Conservation (phyloP, 768 basidiomycete species). For the Tulasnella sp. region DNA sequence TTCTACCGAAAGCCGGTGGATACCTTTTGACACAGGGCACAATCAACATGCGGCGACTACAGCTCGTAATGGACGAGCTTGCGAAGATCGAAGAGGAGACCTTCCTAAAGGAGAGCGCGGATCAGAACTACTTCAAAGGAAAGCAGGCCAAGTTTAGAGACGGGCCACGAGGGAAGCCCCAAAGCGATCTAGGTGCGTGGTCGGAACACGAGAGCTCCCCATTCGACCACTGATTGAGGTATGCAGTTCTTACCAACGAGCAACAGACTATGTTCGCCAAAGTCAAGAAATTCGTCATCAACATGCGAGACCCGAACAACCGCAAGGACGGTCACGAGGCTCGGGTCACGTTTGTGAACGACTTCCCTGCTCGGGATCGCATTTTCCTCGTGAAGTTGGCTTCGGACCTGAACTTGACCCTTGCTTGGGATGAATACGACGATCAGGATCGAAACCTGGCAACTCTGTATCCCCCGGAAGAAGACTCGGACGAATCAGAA, state of each 20-base stretch:
- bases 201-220: neutral
- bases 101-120: constrained; percentile 85
- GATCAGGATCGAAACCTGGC: constrained; percentile 69
- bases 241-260: constrained; percentile 50
- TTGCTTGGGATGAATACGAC: constrained; percentile 93
- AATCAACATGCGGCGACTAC: constrained; percentile 69
- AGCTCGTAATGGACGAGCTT: constrained; percentile 83
- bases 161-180: constrained; percentile 46
- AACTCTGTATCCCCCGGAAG: constrained; percentile 37
- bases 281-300: constrained; percentile 64
- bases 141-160: constrained; percentile 72
- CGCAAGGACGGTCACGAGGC: constrained; percentile 23
- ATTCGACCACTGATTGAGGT: neutral
- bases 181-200: constrained; percentile 50
- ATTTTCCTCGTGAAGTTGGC: constrained; percentile 68
- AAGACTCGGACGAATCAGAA: constrained; percentile 26
- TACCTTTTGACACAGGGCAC: constrained; percentile 86
- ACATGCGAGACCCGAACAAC: constrained; percentile 25
- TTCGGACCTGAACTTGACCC: constrained; percentile 58
- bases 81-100: constrained; percentile 76
- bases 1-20: constrained; percentile 69
- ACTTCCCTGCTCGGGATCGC: constrained; percentile 68
- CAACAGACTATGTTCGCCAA: constrained; percentile 71
- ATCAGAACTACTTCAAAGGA: constrained; percentile 87
- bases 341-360: constrained; percentile 58